phyloP scores from a whole-genome alignment of 768 basidiomycete species.

The Pleurotus tuoliensis region DNA sequence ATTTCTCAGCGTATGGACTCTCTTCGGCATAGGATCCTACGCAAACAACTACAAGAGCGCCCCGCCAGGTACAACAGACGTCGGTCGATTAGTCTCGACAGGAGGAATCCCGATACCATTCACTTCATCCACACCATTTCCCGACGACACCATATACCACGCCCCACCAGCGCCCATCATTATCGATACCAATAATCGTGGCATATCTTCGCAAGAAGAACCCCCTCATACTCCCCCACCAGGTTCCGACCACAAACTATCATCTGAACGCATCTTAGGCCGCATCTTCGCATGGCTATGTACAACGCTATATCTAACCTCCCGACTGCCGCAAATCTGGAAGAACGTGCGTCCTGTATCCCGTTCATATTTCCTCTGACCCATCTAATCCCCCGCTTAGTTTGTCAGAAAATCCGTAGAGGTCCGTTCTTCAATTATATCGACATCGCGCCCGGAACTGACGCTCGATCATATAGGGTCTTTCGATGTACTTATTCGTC shows the following conservation, averaged over 20 bases:
- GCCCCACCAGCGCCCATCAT: background rate
- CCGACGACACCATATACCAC: constrained; percentile 5
- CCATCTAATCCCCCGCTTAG: constrained; percentile 31
- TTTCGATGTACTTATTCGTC: constrained; percentile 90
- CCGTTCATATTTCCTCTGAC: constrained; percentile 3
- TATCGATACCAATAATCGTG: background rate
- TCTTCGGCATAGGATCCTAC: constrained; percentile 65
- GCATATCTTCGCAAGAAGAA: background rate
- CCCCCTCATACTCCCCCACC: constrained; percentile 11
- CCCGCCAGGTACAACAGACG: constrained; percentile 23
- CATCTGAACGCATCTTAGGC: constrained; percentile 67
- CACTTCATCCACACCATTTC: constrained; percentile 13
- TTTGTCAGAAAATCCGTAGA: constrained; percentile 88
- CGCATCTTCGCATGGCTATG: constrained; percentile 94
- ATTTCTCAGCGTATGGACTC: constrained; percentile 71
- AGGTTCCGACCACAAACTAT: constrained; percentile 18
- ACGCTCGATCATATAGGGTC: constrained; percentile 49
- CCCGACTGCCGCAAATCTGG: constrained; percentile 96
- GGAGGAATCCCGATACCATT: constrained; percentile 11
- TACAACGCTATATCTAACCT: constrained; percentile 89
- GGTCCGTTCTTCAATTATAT: constrained; percentile 29
- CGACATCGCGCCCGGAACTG: background rate
- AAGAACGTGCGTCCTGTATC: constrained; percentile 70
- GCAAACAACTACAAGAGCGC: constrained; percentile 25
- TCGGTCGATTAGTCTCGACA: constrained; percentile 46